These are phyloP conservation scores for Aspergillus heteromorphus DNA, from an alignment of 495 filamentous ascomycete species.

Conservation along the genomic window DNA sequence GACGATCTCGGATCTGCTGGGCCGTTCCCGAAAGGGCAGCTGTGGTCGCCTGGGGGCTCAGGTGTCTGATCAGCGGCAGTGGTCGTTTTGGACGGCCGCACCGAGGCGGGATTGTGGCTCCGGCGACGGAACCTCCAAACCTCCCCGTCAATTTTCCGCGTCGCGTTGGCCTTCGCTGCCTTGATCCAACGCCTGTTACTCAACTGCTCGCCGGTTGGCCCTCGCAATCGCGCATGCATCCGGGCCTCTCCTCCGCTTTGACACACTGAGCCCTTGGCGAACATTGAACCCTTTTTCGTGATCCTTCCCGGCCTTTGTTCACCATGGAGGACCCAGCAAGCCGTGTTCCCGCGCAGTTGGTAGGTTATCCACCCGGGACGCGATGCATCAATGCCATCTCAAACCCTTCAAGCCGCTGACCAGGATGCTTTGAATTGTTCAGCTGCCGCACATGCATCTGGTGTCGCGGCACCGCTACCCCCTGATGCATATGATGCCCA, in stretches of 20 bases:
- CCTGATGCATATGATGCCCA: constrained; percentile 55
- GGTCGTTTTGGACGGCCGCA: constrained; percentile 16
- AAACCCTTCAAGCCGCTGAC: constrained; percentile 8
- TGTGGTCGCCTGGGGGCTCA: constrained; percentile 7
- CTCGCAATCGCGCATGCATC: constrained; percentile 9
- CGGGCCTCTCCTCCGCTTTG: not conserved
- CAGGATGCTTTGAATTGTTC: not conserved
- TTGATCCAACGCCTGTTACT: not conserved
- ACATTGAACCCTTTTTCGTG: constrained; percentile 7
- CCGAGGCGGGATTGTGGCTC: constrained; percentile 16
- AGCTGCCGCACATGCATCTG: constrained; percentile 85
- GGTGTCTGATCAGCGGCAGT: constrained; percentile 18
- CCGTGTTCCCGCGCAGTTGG: constrained; percentile 58
- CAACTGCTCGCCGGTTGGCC: not conserved
- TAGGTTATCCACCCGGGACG: constrained; percentile 26
- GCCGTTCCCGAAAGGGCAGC: not conserved
- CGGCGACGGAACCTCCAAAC: constrained; percentile 20
- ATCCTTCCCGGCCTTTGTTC: constrained; percentile 12
- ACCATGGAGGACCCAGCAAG: constrained; percentile 61
- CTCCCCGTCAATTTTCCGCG: no score
- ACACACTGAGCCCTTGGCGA: constrained; percentile 4
- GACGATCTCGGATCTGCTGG: not conserved
- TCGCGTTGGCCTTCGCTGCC: constrained; percentile 27
- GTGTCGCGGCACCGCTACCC: constrained; percentile 73
- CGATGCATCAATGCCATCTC: not conserved